Base-by-base conservation (phyloP, 2,329 filamentous ascomycete species). In the Beauveria rudraprayagi region DNA sequence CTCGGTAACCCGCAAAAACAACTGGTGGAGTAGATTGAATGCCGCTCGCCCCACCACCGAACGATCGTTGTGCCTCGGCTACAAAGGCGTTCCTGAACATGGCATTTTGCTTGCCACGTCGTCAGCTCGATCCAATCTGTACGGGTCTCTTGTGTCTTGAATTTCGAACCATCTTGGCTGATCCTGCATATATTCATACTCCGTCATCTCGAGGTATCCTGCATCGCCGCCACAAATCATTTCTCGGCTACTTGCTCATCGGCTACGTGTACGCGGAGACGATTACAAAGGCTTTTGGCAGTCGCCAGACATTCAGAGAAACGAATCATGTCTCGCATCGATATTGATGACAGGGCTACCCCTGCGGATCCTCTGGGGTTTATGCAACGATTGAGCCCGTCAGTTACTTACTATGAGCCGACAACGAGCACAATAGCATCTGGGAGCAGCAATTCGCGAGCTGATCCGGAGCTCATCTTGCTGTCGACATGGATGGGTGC, bases 401-500 rank as follows among this genome's bases (percentile, higher is more conserved):
- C 67, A 22, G 72, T 75, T 16, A 71, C 74, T 55, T 68, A 76
- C 65, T 73, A 73, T 63, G 68, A 70, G 2, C 74, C 50, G 37
- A 50, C 61, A 14, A 22, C 52, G 47, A 57, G 19, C 47, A 34
- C 57, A 16, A 54, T 52, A n/a, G 40, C 37, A 17, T 14, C 47
- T 28, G 28, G 26, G 10, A 28, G 14, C 8, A 22, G 62, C 19
- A 61, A 60, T 16, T 46, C 22, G n/a, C n/a, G 30, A 46, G 6
- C n/a, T 9, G 67, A 73, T 10, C 80, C 81, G 14, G 76, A 76
- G 58, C 73, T 83, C 41, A 73, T 83, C 61, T 64, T 82, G 26
- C 54, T 83, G 41, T 74, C 77, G 41, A 71, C 75, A 8, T 83
- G 81, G 81, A 80, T 82, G 75, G 77, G 75, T 50, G 80, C 81